A percentile compares a stretch with the other conserved stretches of the same genome.
phyloP scores from a whole-genome alignment of 2,329 filamentous ascomycete species.

The Drechslerella dactyloides region DNA sequence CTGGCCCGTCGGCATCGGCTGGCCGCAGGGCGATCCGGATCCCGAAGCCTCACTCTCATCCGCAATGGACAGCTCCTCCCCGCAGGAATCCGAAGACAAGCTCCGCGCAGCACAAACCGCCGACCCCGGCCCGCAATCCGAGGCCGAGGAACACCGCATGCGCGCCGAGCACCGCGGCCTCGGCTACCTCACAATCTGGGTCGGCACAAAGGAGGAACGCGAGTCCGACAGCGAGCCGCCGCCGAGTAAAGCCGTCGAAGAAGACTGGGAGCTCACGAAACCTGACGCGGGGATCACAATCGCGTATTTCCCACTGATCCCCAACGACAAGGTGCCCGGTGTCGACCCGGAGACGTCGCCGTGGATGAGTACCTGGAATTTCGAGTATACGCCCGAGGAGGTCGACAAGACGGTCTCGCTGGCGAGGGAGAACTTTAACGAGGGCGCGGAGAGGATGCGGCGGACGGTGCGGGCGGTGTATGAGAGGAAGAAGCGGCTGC shows the following conservation, averaged over 20 bases:
- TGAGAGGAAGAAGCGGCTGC: conserved; percentile 76
- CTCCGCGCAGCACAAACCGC: conserved; percentile 66
- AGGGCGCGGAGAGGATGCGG: conserved; percentile 78
- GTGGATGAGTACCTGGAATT: conserved; percentile 97
- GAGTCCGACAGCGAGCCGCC: conserved; percentile 64
- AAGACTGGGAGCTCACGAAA: conserved; percentile 73
- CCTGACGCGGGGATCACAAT: conserved; percentile 85
- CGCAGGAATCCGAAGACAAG: conserved; percentile 69
- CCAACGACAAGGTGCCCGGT: conserved; percentile 77
- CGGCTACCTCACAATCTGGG: conserved; percentile 93
- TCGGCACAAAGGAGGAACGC: conserved; percentile 80
- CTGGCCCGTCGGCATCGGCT: conserved; percentile 94
- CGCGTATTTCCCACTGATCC: conserved; percentile 86
- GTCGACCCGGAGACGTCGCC: conserved; percentile 84
- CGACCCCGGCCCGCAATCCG: conserved; percentile 58
- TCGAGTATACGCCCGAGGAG: conserved; percentile 85
- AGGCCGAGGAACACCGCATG: conserved; percentile 51
- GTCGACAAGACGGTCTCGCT: conserved; percentile 83
- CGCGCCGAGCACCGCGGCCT: conserved; percentile 60
- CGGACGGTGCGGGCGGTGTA: conserved; percentile 86
- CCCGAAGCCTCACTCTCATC: conserved; percentile 70
- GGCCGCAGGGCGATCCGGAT: conserved; percentile 72
- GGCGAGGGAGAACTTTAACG: conserved; percentile 83
- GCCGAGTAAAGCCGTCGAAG: conserved; percentile 64
- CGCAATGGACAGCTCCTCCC: conserved; percentile 68